These are phyloP conservation scores for Alternaria arbusti DNA, from an alignment of 2,329 filamentous ascomycete genomes.

Conservation along the genomic window DNA sequence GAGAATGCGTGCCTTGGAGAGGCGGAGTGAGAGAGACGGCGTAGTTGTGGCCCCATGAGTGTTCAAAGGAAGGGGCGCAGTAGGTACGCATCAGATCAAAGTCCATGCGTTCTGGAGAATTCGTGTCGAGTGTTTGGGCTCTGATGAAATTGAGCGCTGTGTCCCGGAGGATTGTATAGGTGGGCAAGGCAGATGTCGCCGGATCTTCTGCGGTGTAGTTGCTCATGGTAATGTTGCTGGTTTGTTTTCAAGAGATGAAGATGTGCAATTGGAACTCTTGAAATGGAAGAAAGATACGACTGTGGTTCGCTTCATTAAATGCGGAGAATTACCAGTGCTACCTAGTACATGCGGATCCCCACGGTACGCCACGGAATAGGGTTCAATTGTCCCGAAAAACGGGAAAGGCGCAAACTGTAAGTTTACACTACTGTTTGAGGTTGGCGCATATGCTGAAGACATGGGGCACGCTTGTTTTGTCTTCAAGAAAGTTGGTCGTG, in stretches of 20 bases:
- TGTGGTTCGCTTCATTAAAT: neutral
- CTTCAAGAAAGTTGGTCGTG: neutral
- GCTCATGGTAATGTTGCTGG: neutral
- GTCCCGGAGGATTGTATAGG: slow-evolving; percentile 19
- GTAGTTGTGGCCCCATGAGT: slow-evolving; percentile 41
- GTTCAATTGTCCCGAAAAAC: neutral
- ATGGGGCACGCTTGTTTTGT: neutral
- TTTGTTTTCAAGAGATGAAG: neutral
- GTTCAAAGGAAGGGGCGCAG: slow-evolving; percentile 23
- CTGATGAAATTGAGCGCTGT: slow-evolving; percentile 26
- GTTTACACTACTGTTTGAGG: neutral
- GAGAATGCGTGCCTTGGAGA: slow-evolving; percentile 21
- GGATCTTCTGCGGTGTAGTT: neutral
- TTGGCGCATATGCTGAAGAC: neutral
- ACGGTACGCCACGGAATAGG: neutral
- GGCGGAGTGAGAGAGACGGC: slow-evolving; percentile 28
- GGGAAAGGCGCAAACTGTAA: neutral
- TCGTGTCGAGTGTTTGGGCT: slow-evolving; percentile 11
- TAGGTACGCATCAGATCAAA: slow-evolving; percentile 21
- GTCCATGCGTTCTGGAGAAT: slow-evolving; percentile 14
- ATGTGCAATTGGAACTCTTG: neutral
- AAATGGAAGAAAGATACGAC: neutral
- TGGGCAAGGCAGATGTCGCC: neutral
- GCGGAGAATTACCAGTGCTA: neutral
- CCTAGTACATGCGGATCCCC: neutral